Base-by-base conservation (phyloP, 306 rosid species). In the Pterocarpus santalinus region DNA sequence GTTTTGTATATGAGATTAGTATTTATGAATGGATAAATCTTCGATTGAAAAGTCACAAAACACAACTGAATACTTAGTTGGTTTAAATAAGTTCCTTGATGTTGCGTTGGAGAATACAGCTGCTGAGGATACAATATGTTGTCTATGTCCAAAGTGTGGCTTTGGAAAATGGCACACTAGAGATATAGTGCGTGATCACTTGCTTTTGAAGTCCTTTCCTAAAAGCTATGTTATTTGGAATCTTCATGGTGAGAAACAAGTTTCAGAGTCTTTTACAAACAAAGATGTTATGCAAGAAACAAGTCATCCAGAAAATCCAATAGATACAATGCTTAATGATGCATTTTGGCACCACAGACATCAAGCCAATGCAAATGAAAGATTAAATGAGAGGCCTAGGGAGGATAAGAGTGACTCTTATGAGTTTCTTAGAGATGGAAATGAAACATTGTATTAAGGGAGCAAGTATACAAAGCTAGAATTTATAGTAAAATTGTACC, bases 171-270 rank as follows among this genome's bases (percentile, higher is more conserved):
- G 13, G 28, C 3, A 38, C 11, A 73, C 78, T 4, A 38, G 53
- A 74, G 41, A 30, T 0, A 4, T 58, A 11, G 43, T 74, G 13
- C 0, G 22, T 11, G 79, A 74, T 43, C 79, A 60, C 33, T 60
- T 74, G 30, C 3, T 10, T 12, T 35, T 2, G 3, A 8, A 74
- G 44, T 69, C 1, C 14, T 58, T 74, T 41, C 58, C 43, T 4
- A 14, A 14, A 74, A 74, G 39, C 1, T 58, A 41, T 22, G 57
- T 73, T 22, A 17, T 7, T 17, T 58, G 57, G 30, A 8, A 58
- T 58, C 68, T 74, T 58, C 41, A 74, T 14, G 57, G 69, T 12
- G 78, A 74, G 53, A 74, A 8, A 13, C 17, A 35, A 55, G 11
- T 39, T 16, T 41, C 14, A 22, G 0, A 39, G 2, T 3, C 22